phyloP scores from a whole-genome alignment of 2,329 filamentous ascomycete species.

The Diaporthe australafricana region DNA sequence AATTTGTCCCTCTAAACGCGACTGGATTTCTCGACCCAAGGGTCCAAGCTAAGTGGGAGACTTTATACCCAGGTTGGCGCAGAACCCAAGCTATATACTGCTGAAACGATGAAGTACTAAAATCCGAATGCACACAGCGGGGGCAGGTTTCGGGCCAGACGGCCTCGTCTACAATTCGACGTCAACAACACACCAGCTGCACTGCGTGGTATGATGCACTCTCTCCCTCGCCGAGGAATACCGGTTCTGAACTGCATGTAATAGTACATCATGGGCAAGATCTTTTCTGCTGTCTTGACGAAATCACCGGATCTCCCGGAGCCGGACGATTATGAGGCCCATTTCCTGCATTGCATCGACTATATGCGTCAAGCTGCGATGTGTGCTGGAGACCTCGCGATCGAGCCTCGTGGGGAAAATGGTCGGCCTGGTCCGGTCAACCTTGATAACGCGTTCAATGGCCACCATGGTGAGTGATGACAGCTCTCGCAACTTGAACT shows the following conservation, averaged over 20 bases:
- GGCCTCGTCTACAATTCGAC: constrained; percentile 52
- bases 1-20: constrained; percentile 53
- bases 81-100: no score
- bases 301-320: constrained; percentile 29
- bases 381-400: constrained; percentile 43
- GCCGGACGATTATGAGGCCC: constrained; percentile 44
- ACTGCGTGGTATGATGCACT: constrained; percentile 49
- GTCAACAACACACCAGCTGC: constrained; percentile 54
- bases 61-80: constrained; percentile 52
- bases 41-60: constrained; percentile 52
- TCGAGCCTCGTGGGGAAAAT: constrained; percentile 41
- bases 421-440: constrained; percentile 41
- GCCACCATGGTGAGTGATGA: constrained; percentile 41
- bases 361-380: constrained; percentile 44
- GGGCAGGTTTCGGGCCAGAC: constrained; percentile 27
- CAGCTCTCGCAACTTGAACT: neutral
- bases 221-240: neutral
- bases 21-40: constrained; percentile 52
- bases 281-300: constrained; percentile 45
- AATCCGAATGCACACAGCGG: neutral
- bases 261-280: constrained; percentile 50
- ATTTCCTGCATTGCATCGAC: constrained; percentile 52
- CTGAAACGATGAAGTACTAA: neutral
- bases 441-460: constrained; percentile 42
- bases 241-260: neutral